phyloP scores from a whole-genome alignment of 176 grass and related monocot species.

The Triticum aestivum region DNA sequence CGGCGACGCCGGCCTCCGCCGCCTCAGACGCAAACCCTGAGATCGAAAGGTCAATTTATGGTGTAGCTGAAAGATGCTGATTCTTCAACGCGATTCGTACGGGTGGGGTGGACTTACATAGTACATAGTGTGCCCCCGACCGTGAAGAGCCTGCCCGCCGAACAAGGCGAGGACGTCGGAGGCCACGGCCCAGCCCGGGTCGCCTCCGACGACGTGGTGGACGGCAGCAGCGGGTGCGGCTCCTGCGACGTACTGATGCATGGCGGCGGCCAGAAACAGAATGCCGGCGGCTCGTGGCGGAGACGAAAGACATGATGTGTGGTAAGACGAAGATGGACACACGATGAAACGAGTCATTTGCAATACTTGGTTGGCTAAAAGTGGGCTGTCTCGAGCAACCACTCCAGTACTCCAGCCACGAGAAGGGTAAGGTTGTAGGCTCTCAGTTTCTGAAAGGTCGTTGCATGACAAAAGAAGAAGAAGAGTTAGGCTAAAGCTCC shows the following conservation, averaged over 20 bases:
- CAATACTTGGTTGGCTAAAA: no score
- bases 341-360: no score
- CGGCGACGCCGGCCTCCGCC: constrained; percentile 16
- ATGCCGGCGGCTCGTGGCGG: background rate
- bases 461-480: no score
- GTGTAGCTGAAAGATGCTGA: no score
- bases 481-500: no score
- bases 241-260: background rate
- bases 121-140: constrained; percentile 11
- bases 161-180: constrained; percentile 47
- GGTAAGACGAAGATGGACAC: no score
- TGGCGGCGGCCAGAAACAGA: background rate
- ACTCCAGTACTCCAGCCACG: no score
- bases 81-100: no score
- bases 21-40: constrained; percentile 47
- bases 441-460: no score
- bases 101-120: constrained; percentile 19
- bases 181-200: constrained; percentile 41
- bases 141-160: constrained; percentile 21
- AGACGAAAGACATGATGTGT: background rate
- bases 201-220: constrained; percentile 55
- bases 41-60: background rate
- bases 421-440: no score
- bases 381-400: no score
- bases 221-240: background rate